Evolutionary conservation across 129 eudicot species (phyloP), one percentile per base, ranked within the genome.

Genomic region (Scalesia atractyloides): DNA sequence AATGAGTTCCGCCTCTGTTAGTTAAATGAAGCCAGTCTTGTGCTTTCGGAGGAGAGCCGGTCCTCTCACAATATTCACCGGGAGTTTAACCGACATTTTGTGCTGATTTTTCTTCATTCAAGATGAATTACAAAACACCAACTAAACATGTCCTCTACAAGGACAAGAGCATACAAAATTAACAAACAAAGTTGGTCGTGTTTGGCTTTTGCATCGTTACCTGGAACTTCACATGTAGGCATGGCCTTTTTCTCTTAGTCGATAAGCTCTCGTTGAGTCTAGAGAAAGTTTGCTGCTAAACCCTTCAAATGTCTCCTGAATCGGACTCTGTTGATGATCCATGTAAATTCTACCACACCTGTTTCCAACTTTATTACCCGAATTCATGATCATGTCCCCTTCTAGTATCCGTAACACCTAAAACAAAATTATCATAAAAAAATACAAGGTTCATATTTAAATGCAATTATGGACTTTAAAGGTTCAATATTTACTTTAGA

Each of bases 361-460:
- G 81, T 72, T 88, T 50, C 96, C 90, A 34, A 77, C 92, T n/a
- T 87, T 93, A 24, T 68, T 70, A 66, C 86, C 76, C 0, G 96
- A 81, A 53, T 90, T 97, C 97, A 90, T 71, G 54, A 86, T 68
- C 74, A 81, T 69, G 49, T 90, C 99, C 1, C 99, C 99, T 81
- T 94, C 99, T 9, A 94, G 93, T 74, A 90, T 85, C n/a, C 97
- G 86, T 17, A 94, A 85, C 67, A 94, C 99, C 99, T 94, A n/a
- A n/a, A n/a, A 22, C 26, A 22, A 22, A 22, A 22, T 22, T 22
- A 22, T 22, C 26, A 22, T 22, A 1, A 22, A 22, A 22, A 2
- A 22, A 22, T 22, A 22, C 26, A 22, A 22, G 1, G 26, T 22
- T 22, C 26, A 22, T 22, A 22, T 22, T 22, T 22, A 22, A 0